These are phyloP conservation scores for Thalia dealbata DNA, from an alignment of 176 grass and related monocot species.

Conservation along the genomic window DNA sequence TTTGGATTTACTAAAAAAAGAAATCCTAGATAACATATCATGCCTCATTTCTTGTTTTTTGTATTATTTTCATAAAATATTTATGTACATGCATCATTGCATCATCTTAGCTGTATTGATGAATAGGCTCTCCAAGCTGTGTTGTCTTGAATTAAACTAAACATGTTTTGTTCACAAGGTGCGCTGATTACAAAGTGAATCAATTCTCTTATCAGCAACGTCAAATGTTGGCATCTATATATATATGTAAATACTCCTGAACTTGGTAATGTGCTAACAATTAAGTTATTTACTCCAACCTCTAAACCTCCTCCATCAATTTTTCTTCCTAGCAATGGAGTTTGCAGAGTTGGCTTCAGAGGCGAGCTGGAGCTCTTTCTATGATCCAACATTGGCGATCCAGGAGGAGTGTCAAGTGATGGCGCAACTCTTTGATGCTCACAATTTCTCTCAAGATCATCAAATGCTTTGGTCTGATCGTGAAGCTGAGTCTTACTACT, in stretches of 20 bases:
- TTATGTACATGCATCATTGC: too few relatives aligned
- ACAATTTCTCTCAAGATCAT: constrained; percentile 24
- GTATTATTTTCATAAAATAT: too few relatives aligned
- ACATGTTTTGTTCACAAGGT: too few relatives aligned
- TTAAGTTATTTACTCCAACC: background rate
- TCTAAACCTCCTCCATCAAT: constrained; percentile 17
- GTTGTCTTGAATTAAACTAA: too few relatives aligned
- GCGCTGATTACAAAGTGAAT: too few relatives aligned
- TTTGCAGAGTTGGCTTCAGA: constrained; percentile 33
- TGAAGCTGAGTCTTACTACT: constrained; percentile 22
- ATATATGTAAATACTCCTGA: background rate
- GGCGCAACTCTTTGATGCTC: constrained; percentile 32
- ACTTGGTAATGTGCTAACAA: background rate
- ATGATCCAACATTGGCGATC: constrained; percentile 12
- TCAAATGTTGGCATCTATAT: background rate
- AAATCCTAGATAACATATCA: too few relatives aligned
- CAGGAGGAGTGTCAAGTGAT: constrained; percentile 47
- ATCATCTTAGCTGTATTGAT: too few relatives aligned
- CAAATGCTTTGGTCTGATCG: constrained; percentile 27
- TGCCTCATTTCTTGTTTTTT: too few relatives aligned
- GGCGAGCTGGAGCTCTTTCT: constrained; percentile 28
- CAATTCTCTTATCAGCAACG: too few relatives aligned
- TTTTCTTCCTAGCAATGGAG: constrained; percentile 46
- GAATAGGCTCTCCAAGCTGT: too few relatives aligned
- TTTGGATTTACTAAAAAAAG: too few relatives aligned